Evolutionary conservation across 2,329 filamentous ascomycete species (phyloP), one percentile per base, ranked within the genome.

Genomic region (Helicocarpus griseus): DNA sequence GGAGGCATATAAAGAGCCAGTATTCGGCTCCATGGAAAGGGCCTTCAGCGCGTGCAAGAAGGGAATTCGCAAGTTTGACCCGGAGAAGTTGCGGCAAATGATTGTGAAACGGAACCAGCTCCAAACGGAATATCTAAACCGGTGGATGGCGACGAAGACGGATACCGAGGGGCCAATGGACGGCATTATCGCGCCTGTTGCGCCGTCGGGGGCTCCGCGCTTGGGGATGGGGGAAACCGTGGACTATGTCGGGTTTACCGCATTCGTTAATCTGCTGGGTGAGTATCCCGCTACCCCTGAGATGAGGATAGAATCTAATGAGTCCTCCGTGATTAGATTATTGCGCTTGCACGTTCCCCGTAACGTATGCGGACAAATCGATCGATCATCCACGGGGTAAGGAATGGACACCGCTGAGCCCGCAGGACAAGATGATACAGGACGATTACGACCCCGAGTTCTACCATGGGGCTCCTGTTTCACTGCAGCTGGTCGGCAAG

Each of bases 391-490:
- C 53, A 31, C 47, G 56, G 29, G 56, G 53, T n/a, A 45, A 29
- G 7, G 52, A 47, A 36, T 61, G n/a, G 74, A 75, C 2, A 35
- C 56, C 55, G 17, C 41, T 64, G 13, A 63, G 51, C 50, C 57
- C 62, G n/a, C 56, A 60, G 29, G 63, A 65, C 50, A 53, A 54
- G 29, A 49, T 55, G 21, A 63, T 65, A 33, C 61, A 65, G 38
- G 53, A 50, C 2, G 62, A 63, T 28, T 65, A 60, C 49, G 54
- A 56, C 22, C 55, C 61, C 2, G 61, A 63, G 8, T 63, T 65
- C 53, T 64, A 65, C 50, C 57, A 65, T 28, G 60, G 63, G 21
- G 61, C 61, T 2, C 63, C 63, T 5, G 63, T 64, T 13, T 59
- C 59, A 5, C 49, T 65, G 53, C 63, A 65, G 47, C 50, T 63